Evolutionary conservation across 352 stramenopile species (phyloP).

Genomic region (Pythium graminicola): DNA sequence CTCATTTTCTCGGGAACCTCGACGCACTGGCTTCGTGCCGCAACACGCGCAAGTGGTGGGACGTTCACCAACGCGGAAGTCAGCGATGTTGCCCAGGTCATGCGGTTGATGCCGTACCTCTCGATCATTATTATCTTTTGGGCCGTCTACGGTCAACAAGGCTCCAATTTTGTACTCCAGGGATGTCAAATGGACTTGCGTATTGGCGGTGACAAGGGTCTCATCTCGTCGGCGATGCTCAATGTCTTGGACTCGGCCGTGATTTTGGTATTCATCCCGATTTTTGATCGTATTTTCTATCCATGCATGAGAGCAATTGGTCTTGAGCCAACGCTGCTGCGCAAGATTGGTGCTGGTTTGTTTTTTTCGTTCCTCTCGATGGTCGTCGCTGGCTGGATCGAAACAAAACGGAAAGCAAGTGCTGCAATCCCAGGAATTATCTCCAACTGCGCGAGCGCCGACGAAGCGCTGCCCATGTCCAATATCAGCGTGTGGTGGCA

Average conservation of each 20-base stretch:
- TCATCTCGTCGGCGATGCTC: constrained; percentile 85
- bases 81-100: constrained; percentile 64
- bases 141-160: constrained; percentile 75
- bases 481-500: constrained; percentile 87
- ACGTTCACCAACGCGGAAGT: constrained; percentile 54
- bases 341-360: constrained; percentile 82
- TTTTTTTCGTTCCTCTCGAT: constrained; percentile 80
- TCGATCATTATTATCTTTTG: constrained; percentile 82
- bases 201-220: constrained; percentile 32
- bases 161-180: constrained; percentile 80
- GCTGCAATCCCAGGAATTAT: constrained; percentile 34
- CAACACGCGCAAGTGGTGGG: constrained; percentile 42
- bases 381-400: constrained; percentile 56
- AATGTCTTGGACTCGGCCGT: constrained; percentile 84
- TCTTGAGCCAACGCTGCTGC: constrained; percentile 69
- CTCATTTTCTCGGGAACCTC: constrained; percentile 59
- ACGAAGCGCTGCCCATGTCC: constrained; percentile 61
- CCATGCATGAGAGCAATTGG: constrained; percentile 56
- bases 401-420: constrained; percentile 60
- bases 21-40: constrained; percentile 56
- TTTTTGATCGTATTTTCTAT: constrained; percentile 85
- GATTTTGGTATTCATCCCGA: constrained; percentile 88
- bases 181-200: constrained; percentile 63
- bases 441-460: constrained; percentile 69
- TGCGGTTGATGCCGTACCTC: constrained; percentile 72